Base-by-base conservation (phyloP, 2,329 filamentous ascomycete genomes). In the Aspergillus persii region DNA sequence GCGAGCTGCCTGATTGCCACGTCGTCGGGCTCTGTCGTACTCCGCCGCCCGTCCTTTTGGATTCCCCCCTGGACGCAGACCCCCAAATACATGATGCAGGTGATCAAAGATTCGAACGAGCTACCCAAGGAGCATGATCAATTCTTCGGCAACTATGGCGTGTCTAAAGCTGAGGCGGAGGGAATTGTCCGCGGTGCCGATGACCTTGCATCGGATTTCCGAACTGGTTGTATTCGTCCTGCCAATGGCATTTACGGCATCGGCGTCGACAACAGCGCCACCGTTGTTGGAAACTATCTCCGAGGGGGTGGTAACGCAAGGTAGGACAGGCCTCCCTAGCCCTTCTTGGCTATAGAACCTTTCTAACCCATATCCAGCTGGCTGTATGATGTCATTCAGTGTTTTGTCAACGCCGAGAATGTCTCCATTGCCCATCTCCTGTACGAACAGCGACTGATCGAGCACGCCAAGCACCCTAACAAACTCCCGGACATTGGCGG, bases 151-250 rank as follows among this genome's bases (percentile, higher is more conserved):
- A 73, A 83, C 68, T 86, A 86, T 57, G 79, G 81, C 39, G 76
- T 72, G 23, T 79, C 78, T 54, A 86, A 86, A 66, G 77, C 79
- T 6, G 75, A 79, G 57, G 82, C 82, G 2, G 84, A 86, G 71
- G 73, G 77, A 12, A 61, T 84, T 8, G 77, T 86, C 8, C 80
- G 81, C 58, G 70, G 64, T 8, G 79, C 80, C 29, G 76, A 83
- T 66, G 59, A 70, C 31, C 63, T 65, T 8, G 57, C 53, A 52
- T 66, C 36, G 57, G 69, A 71, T 7, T 82, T 86, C 68, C 78
- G 82, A 8, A 85, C 83, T 0, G 84, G 83, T 7, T 75, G 76
- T 51, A 80, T 86, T 62, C 77, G 84, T 2, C 83, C 83, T 0
- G 78, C 79, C 11, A 84, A 84, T 62, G 79, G 76, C 30, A 78